phyloP scores from a whole-genome alignment of 2,329 filamentous ascomycete genomes.

The Domatiomyces globalis region DNA sequence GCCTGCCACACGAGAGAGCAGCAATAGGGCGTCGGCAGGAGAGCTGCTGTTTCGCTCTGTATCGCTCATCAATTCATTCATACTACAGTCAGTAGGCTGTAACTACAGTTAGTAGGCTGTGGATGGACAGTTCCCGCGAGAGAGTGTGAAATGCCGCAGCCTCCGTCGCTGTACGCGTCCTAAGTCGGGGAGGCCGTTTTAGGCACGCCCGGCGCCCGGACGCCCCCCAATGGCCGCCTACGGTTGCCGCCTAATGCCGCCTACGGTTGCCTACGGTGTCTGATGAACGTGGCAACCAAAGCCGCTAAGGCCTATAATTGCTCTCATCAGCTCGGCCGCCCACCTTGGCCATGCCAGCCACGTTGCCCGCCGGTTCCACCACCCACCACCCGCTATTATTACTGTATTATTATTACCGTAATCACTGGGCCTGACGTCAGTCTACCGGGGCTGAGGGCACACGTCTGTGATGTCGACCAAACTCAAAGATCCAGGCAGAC shows the following conservation, averaged over 20 bases:
- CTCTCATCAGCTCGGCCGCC: too few species aligned
- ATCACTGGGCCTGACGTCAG: too few species aligned
- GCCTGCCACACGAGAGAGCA: constrained; percentile 2
- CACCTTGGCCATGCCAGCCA: too few species aligned
- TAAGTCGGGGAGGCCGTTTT: background rate
- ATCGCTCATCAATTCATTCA: background rate
- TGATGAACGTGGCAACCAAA: too few species aligned
- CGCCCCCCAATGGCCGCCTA: background rate
- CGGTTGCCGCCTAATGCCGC: constrained; percentile 18
- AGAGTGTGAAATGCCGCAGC: background rate
- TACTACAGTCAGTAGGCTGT: too few species aligned
- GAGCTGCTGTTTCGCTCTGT: background rate
- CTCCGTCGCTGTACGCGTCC: background rate
- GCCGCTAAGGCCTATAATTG: too few species aligned
- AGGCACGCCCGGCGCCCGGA: background rate
- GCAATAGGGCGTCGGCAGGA: background rate
- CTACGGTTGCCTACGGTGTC: background rate
- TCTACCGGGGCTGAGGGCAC: too few species aligned
- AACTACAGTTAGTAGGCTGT: background rate
- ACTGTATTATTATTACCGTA: too few species aligned
- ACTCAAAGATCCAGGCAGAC: too few species aligned
- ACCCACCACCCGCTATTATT: too few species aligned
- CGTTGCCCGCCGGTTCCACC: too few species aligned
- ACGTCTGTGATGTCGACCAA: too few species aligned
- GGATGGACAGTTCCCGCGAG: background rate